Evolutionary conservation across 2,329 filamentous ascomycete species (phyloP).

Genomic region (Ophiostoma himal-ulmi): DNA sequence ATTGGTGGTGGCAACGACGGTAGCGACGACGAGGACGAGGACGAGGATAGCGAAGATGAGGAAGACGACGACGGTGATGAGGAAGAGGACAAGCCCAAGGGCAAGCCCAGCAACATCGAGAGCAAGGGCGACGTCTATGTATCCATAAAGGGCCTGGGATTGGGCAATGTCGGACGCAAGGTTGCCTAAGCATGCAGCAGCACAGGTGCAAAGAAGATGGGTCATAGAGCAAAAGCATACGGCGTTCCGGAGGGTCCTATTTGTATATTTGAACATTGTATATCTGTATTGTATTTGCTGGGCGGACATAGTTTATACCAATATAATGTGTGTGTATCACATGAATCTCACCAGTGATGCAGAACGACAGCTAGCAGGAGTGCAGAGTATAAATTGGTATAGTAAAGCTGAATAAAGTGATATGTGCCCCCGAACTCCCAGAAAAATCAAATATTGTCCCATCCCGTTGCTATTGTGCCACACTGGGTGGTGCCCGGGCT

Average conservation of each 20-base stretch:
- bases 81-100: neutral
- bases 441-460: neutral
- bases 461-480: neutral
- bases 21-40: constrained; percentile 34
- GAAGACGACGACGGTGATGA: constrained; percentile 41
- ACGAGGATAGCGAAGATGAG: constrained; percentile 49
- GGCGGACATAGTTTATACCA: constrained; percentile 8
- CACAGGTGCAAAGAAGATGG: neutral
- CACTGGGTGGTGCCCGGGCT: constrained; percentile 31
- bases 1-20: constrained; percentile 58
- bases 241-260: constrained; percentile 19
- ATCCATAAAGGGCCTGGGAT: constrained; percentile 85
- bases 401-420: constrained; percentile 16
- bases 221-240: constrained; percentile 18
- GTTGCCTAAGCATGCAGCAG: constrained; percentile 42
- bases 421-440: neutral
- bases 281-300: constrained; percentile 1
- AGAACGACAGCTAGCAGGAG: neutral
- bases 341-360: neutral
- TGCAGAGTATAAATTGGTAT: neutral
- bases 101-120: constrained; percentile 32
- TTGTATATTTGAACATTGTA: constrained; percentile 13
- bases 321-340: neutral
- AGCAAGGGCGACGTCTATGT: constrained; percentile 62
- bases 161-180: constrained; percentile 93